These are phyloP conservation scores for Microbotryum violaceum DNA, from an alignment of 1,284 basidiomycete genomes.

Conservation along the genomic window DNA sequence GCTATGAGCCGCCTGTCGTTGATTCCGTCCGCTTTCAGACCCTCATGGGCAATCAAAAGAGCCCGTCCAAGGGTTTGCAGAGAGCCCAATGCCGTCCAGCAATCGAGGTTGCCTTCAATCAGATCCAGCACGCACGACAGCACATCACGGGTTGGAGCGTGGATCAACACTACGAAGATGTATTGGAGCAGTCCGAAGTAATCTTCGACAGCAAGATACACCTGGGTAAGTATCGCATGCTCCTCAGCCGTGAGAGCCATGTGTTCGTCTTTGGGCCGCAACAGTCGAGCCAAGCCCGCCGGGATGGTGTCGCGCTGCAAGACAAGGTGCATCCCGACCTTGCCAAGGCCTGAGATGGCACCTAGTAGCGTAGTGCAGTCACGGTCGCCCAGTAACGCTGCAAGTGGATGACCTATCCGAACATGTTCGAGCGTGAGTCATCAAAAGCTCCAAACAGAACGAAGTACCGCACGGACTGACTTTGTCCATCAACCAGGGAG, in stretches of 20 bases:
- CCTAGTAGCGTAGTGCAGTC: not conserved
- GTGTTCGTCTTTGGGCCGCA: not conserved
- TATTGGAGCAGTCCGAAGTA: conserved; percentile 17
- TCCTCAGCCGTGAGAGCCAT: conserved; percentile 5
- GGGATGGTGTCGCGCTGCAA: conserved; percentile 17
- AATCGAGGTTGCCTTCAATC: conserved; percentile 8
- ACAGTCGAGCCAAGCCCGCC: not conserved
- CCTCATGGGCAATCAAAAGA: conserved; percentile 1
- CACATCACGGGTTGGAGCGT: not conserved
- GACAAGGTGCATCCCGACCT: conserved; percentile 15
- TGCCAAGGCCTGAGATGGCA: not conserved
- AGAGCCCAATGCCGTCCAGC: conserved; percentile 16
- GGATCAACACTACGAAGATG: conserved; percentile 11
- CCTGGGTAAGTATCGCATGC: conserved; percentile 2
- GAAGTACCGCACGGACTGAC: not conserved
- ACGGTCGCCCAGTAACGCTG: not conserved
- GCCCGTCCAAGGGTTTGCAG: conserved; percentile 9
- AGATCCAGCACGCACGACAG: conserved; percentile 18
- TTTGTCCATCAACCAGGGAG: not conserved
- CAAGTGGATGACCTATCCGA: not conserved
- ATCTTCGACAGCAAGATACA: conserved; percentile 5
- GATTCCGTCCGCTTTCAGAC: not conserved
- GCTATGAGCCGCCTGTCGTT: conserved; percentile 7
- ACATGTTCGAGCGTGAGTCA: not conserved
- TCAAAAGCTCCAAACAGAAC: no score